Percentiles rank a stretch among this genome's conserved stretches.
phyloP scores from a whole-genome alignment of 2,329 filamentous ascomycete genomes.

The Ophiocordyceps camponoti-saundersi region DNA sequence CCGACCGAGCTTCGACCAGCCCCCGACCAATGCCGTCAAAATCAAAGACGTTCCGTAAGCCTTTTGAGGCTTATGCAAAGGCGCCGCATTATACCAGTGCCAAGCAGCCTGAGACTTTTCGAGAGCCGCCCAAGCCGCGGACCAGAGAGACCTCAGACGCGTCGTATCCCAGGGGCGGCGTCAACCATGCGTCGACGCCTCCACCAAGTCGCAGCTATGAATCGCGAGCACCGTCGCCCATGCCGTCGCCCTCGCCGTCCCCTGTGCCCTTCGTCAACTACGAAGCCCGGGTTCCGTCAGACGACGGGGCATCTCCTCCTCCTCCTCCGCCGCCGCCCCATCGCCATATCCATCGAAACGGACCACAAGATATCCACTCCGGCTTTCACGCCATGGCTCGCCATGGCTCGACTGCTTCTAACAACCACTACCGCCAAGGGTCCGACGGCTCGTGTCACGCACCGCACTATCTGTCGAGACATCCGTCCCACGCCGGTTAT shows the following conservation, averaged over 20 bases:
- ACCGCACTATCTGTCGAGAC: conserved; percentile 13
- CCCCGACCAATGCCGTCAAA: conserved; percentile 39
- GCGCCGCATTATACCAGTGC: conserved; percentile 49
- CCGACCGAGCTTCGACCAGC: conserved; percentile 35
- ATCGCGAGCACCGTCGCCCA: conserved; percentile 13
- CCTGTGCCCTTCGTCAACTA: conserved; percentile 7
- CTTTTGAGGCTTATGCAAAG: conserved; percentile 50
- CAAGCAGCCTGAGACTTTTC: conserved; percentile 41
- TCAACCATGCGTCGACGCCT: conserved; percentile 5
- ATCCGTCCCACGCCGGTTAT: conserved; percentile 23
- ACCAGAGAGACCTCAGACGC: conserved; percentile 7
- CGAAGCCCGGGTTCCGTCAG: conserved; percentile 8
- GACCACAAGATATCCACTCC: conserved; percentile 2
- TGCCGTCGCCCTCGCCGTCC: conserved; percentile 11
- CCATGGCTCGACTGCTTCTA: conserved; percentile 20
- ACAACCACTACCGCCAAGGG: conserved; percentile 14
- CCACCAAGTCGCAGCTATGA: conserved; percentile 11
- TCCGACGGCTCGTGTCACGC: conserved; percentile 17
- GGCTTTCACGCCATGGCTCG: conserved; percentile 7
- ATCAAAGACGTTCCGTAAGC: conserved; percentile 46
- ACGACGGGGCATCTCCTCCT: conserved; percentile 43
- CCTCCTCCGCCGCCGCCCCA: conserved; percentile 76
- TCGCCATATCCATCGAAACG: conserved; percentile 37
- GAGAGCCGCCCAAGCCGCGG: conserved; percentile 20
- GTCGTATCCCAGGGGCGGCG: conserved; percentile 10